Evolutionary conservation across 768 basidiomycete genomes (phyloP), one percentile per base, ranked within the genome.

Genomic region (Scleroderma citrinum): DNA sequence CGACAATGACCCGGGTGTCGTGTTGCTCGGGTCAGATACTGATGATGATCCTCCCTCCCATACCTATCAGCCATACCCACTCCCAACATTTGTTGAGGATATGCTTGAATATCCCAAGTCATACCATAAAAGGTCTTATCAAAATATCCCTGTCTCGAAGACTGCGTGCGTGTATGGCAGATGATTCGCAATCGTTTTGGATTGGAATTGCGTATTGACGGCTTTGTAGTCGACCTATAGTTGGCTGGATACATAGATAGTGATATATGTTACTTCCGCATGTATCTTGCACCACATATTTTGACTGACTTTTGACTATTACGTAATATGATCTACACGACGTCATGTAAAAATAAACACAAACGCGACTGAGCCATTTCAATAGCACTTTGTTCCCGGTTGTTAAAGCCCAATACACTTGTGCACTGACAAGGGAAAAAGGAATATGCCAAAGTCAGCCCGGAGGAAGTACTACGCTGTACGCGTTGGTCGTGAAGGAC

Each of bases 381-480:
- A n/a, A n/a, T n/a, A n/a, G n/a, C n/a, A n/a, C n/a, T n/a, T n/a
- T n/a, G n/a, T n/a, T n/a, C n/a, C 26, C 8, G 26, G 26, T 29
- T 29, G 26, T 29, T 29, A 29, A 29, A 8, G 26, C 8, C 26
- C 8, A 29, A 35, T 35, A 35, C 34, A 37, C n/a, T 21, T 21
- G 23, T 5, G n/a, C 38, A n/a, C 20, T 20, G n/a, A 29, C 26
- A 4, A 29, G n/a, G n/a, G n/a, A n/a, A n/a, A n/a, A 20, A 13
- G 8, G 14, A 3, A 36, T 19, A 71, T 71, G 64, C 57, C 63
- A 20, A 70, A 66, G 43, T 53, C 56, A 34, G 3, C 50, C 10
- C 51, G 61, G 21, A 66, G 61, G 16, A 83, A 81, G 53, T 83
- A 66, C 53, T 86, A 85, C 47, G 85, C 84, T 3, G 83, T 86